Evolutionary conservation across 306 rosid species (phyloP).

Genomic region (Lathyrus tuberosus): DNA sequence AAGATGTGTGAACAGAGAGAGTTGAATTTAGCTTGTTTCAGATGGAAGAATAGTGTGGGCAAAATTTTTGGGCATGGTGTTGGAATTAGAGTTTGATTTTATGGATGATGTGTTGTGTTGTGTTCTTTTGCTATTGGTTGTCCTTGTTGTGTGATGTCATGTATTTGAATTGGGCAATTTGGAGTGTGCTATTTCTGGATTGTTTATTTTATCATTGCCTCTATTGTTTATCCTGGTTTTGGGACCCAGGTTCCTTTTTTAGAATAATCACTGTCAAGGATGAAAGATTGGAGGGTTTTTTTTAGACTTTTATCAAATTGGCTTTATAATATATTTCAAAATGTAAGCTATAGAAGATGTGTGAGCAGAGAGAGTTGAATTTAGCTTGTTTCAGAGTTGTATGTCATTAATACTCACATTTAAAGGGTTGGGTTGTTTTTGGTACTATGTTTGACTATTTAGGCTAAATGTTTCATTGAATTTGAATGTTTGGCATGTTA

Average conservation of each 20-base stretch:
- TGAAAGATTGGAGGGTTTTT: neutral
- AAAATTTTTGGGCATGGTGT: constrained; percentile 22
- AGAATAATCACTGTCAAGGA: neutral
- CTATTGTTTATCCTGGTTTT: constrained; percentile 10
- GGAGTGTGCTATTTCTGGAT: constrained; percentile 7
- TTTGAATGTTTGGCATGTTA: constrained; percentile 13
- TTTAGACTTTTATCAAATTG: neutral
- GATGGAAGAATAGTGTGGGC: neutral
- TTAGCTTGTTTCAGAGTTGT: constrained; percentile 15
- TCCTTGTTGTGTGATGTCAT: constrained; percentile 28
- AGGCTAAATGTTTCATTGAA: neutral
- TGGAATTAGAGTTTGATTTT: constrained; percentile 31
- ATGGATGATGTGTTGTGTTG: constrained; percentile 29
- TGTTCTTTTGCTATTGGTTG: constrained; percentile 25
- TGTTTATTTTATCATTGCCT: neutral
- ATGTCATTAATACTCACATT: constrained; percentile 36
- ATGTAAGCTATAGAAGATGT: neutral
- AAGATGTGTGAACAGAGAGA: neutral
- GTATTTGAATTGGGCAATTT: constrained; percentile 4
- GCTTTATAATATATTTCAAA: neutral
- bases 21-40: constrained; percentile 4
- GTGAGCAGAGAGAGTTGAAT: neutral
- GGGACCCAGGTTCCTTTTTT: neutral
- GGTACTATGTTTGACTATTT: constrained; percentile 33
- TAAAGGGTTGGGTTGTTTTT: constrained; percentile 31